Conservation (phyloP, 2,329 filamentous ascomycete species). For the Aureobasidium sp. region DNA sequence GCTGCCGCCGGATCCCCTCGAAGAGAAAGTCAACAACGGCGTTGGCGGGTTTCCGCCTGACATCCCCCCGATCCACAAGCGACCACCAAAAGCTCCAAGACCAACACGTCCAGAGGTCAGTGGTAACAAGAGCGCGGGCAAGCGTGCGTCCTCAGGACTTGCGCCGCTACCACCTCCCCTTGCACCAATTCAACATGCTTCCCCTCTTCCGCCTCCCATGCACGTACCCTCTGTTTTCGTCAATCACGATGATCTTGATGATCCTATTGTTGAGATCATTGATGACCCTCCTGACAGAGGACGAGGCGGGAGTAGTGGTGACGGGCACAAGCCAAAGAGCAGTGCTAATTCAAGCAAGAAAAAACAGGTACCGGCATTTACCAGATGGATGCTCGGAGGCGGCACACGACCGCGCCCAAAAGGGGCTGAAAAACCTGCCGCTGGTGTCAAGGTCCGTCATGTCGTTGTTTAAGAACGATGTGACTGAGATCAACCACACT, state of each 20-base stretch:
- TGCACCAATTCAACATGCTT: neutral
- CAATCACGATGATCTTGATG: neutral
- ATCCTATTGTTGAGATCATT: neutral
- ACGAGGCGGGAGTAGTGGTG: neutral
- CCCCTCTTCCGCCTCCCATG: neutral
- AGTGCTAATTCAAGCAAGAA: neutral
- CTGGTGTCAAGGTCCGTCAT: neutral
- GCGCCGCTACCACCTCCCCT: neutral
- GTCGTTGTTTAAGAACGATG: neutral
- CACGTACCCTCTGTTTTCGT: neutral
- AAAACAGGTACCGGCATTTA: neutral
- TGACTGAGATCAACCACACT: neutral
- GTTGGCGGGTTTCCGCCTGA: neutral
- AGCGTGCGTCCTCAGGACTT: neutral
- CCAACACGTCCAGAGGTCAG: neutral
- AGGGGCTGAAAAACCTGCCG: constrained; percentile 6
- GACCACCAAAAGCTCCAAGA: neutral
- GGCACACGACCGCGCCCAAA: neutral
- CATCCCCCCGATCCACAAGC: neutral
- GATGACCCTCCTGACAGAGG: neutral
- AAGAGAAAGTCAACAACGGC: neutral
- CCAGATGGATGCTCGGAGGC: constrained; percentile 6
- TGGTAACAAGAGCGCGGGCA: constrained; percentile 8
- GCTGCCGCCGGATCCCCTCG: constrained; percentile 25
- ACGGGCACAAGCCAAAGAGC: neutral